Percentiles rank a stretch among this genome's conserved stretches.
These are phyloP conservation scores for Pisolithus microcarpus DNA, from an alignment of 768 basidiomycete species.

Conservation along the genomic window DNA sequence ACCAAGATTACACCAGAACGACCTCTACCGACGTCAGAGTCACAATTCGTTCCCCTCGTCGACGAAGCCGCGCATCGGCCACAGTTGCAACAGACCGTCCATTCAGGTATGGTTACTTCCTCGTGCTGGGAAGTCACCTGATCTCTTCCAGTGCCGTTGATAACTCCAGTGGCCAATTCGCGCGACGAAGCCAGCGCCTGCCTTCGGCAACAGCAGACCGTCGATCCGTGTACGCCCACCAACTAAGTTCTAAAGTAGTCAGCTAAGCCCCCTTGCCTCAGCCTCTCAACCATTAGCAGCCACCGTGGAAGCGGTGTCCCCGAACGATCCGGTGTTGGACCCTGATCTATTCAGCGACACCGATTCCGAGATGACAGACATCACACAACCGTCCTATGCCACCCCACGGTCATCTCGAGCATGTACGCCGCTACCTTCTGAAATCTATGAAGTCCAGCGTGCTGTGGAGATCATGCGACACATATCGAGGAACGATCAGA, in stretches of 20 bases:
- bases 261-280: background rate
- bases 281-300: background rate
- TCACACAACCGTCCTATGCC: conserved; percentile 11
- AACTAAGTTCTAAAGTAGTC: background rate
- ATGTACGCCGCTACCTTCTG: conserved; percentile 14
- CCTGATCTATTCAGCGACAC: conserved; percentile 12
- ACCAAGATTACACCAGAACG: background rate
- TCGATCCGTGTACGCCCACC: background rate
- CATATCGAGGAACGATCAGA: conserved; percentile 14
- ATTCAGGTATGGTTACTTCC: background rate
- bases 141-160: too few species aligned
- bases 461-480: conserved; percentile 22
- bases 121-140: too few species aligned
- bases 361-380: conserved; percentile 19
- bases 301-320: background rate
- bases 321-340: background rate
- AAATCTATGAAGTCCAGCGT: conserved; percentile 13
- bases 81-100: background rate
- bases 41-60: background rate
- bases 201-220: background rate
- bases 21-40: background rate
- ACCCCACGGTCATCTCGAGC: conserved; percentile 20
- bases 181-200: background rate
- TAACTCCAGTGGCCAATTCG: background rate
- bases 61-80: background rate